Conservation (phyloP, 179 eudicot species). For the Nepenthes alata region DNA sequence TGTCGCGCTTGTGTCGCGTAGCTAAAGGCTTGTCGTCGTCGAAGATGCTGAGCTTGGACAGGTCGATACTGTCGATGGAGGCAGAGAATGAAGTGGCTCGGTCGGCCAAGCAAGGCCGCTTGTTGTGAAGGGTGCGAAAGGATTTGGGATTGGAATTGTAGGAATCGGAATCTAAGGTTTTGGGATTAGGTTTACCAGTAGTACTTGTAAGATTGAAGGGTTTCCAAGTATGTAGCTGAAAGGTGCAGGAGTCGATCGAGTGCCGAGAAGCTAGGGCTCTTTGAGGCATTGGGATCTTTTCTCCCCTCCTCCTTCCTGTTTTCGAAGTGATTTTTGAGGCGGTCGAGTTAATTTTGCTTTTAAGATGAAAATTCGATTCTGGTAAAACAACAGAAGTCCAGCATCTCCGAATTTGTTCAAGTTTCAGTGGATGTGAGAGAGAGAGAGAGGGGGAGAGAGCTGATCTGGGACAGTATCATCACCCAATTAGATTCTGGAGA, state of each 20-base stretch:
- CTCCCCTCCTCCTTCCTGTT: too few species aligned
- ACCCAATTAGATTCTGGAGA: too few species aligned
- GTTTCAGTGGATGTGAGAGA: too few species aligned
- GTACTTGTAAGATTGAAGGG: conserved; percentile 40
- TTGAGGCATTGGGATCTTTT: conserved; percentile 13
- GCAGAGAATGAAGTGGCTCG: conserved; percentile 62
- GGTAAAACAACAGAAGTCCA: too few species aligned
- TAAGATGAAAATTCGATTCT: too few species aligned
- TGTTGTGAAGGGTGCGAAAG: conserved; percentile 17
- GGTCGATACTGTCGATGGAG: conserved; percentile 44
- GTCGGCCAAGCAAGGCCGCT: conserved; percentile 76
- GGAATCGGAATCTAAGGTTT: conserved; percentile 29
- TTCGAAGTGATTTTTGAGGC: too few species aligned
- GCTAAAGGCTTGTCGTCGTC: conserved; percentile 28
- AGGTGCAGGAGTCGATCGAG: conserved; percentile 53
- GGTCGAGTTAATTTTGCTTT: too few species aligned
- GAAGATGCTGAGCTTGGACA: conserved; percentile 64
- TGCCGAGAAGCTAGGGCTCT: conserved; percentile 30
- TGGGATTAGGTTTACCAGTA: background rate
- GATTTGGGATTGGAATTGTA: conserved; percentile 19
- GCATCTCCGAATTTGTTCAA: too few species aligned
- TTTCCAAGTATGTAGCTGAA: conserved; percentile 53
- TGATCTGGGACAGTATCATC: too few species aligned
- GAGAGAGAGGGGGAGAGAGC: too few species aligned
- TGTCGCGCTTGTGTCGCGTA: conserved; percentile 18